Base-by-base conservation (phyloP, 1,284 basidiomycete species). In the Puccinia sorghi region DNA sequence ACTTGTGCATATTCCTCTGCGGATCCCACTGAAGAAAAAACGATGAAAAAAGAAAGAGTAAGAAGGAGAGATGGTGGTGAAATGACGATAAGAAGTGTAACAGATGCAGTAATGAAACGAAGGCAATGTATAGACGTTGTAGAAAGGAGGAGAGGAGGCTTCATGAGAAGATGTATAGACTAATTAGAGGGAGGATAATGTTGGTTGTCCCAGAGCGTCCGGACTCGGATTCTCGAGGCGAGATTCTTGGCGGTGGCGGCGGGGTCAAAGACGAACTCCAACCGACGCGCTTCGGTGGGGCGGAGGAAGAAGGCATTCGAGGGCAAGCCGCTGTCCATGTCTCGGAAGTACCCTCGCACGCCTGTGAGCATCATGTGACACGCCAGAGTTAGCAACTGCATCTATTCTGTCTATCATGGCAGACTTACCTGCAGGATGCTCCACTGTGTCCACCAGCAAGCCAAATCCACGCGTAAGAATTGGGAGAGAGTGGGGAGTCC, bases 271-370 rank as follows among this genome's bases (percentile, higher is more conserved):
- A 69, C 41, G 52, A 76, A 77, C 25, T 72, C 52, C 50, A 67
- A 79, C 13, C 25, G 37, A 22, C 73, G 56, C 17, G 9, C 15
- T 27, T 78, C 66, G 11, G 63, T n/a, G 9, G 75, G 75, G 20
- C 75, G 17, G 17, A 78, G 75, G 32, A 78, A 78, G 46, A 78
- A 78, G 15, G 17, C 56, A 54, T 78, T 78, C 8, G 67, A 70
- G 17, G 75, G 75, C n/a, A 61, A 37, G 27, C 48, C 25, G 5
- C 67, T 71, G 11, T 37, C 32, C 22, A 61, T 61, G 27, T 78
- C 75, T 46, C n/a, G 67, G 50, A 79, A 79, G 67, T 79, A 79
- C 59, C 78, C 78, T 15, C 43, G 54, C 3, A 79, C 78, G n/a
- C 69, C 78, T 72, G 17, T 32, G 32, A 32, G 4, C 32, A 32